Evolutionary conservation across 2,329 filamentous ascomycete species (phyloP), one percentile per base, ranked within the genome.

Genomic region (Cercospora zeae-maydis): DNA sequence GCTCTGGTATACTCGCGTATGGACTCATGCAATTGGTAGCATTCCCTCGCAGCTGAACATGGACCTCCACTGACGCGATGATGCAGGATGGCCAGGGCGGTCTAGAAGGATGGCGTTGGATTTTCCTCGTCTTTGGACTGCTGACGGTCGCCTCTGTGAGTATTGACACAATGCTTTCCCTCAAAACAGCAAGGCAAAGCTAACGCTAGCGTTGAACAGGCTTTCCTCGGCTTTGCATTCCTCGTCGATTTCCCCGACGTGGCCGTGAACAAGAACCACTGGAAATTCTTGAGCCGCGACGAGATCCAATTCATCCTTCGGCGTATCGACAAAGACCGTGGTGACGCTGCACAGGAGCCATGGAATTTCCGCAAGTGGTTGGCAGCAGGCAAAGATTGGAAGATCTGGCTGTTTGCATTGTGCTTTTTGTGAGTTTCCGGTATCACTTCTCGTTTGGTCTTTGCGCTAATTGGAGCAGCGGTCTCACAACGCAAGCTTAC

Each of bases 241-340:
- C 49, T 63, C 27, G 61, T 63, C 21, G 61, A 63, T 30, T 63
- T 63, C 19, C 61, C 61, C 31, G 61, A 63, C 7, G 37, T 34
- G 6, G 36, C 45, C 16, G 47, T 55, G 6, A 34, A 51, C 30
- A 37, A 37, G 16, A 30, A n/a, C 9, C 30, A 30, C 13, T 47
- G 47, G 34, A 39, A 45, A 5, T 47, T 59, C n/a, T 21, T 42
- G 37, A 59, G 49, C 11, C 56, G 59, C 21, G 53, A 49, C n/a
- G 52, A 56, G 33, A 49, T 54, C n/a, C 56, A 63, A 55, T 37
- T 57, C 34, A 39, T 34, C 56, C 55, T 27, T 31, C 55, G 33
- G 14, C 33, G 47, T 21, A 27, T 27, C 21, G 42, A 47, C 21
- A 47, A 47, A 8, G 42, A 47, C 27, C 42, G 42, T 24, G 42